Conservation (phyloP, 495 filamentous ascomycete genomes). For the Tuber magnatum region DNA sequence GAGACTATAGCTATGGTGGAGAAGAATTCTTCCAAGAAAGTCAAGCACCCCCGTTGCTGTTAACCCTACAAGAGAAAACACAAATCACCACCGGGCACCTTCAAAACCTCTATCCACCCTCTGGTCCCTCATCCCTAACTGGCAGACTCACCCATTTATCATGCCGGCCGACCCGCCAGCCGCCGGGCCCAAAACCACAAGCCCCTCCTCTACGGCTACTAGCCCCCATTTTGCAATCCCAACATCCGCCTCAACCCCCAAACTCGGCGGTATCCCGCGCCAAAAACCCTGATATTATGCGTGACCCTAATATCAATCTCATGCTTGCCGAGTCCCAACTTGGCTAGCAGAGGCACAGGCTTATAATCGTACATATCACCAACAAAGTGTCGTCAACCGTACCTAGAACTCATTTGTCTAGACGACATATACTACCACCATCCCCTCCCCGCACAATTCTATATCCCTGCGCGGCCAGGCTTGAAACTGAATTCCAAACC, state of each 20-base stretch:
- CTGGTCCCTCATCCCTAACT: slow-evolving; percentile 46
- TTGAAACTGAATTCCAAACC: slow-evolving; percentile 56
- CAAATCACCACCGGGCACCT: slow-evolving; percentile 40
- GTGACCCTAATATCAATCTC: slow-evolving; percentile 50
- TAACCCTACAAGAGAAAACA: slow-evolving; percentile 30
- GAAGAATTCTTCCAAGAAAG: slow-evolving; percentile 49
- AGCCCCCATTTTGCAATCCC: slow-evolving; percentile 39
- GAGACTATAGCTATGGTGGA: slow-evolving; percentile 41
- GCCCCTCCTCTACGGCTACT: slow-evolving; percentile 40
- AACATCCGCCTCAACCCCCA: slow-evolving; percentile 43
- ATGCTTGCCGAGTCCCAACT: slow-evolving; percentile 48
- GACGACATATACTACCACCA: slow-evolving; percentile 45
- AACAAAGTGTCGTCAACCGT: slow-evolving; percentile 50
- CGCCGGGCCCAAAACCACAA: slow-evolving; percentile 49
- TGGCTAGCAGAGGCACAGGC: slow-evolving; percentile 48
- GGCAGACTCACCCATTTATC: slow-evolving; percentile 46
- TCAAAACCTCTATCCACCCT: slow-evolving; percentile 43
- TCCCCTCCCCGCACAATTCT: slow-evolving; percentile 37
- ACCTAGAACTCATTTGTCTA: slow-evolving; percentile 50
- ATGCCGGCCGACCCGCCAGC: slow-evolving; percentile 45
- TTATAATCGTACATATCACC: slow-evolving; percentile 53
- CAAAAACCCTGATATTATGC: slow-evolving; percentile 51
- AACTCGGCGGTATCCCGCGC: slow-evolving; percentile 46
- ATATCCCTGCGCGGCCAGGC: slow-evolving; percentile 53
- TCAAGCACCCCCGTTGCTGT: slow-evolving; percentile 51